phyloP scores from a whole-genome alignment of 2,329 filamentous ascomycete genomes.

The Penicillium hesseltinei region DNA sequence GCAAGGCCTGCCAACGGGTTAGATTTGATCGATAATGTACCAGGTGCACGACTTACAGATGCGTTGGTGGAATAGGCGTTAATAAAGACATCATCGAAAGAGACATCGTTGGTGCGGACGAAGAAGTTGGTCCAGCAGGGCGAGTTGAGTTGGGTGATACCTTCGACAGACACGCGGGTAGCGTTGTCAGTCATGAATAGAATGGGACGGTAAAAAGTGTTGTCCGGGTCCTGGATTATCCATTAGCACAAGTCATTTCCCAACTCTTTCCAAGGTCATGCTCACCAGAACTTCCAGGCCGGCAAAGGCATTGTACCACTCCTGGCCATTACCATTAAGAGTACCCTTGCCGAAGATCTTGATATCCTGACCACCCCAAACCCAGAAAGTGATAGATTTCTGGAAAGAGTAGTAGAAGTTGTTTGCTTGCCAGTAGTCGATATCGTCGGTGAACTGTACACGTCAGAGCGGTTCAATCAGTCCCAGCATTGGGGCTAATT shows the following conservation, averaged over 20 bases:
- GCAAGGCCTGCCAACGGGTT: slow-evolving; percentile 37
- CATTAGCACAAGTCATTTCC: not conserved
- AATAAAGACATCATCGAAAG: slow-evolving; percentile 55
- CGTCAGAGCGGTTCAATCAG: slow-evolving; percentile 7
- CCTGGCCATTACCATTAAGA: slow-evolving; percentile 57
- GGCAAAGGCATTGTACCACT: slow-evolving; percentile 52
- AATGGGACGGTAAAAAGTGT: slow-evolving; percentile 58
- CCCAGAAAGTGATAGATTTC: slow-evolving; percentile 61
- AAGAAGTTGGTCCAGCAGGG: slow-evolving; percentile 66
- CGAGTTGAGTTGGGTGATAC: slow-evolving; percentile 60
- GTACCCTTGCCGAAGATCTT: slow-evolving; percentile 58
- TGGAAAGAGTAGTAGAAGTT: slow-evolving; percentile 53
- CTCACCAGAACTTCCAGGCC: slow-evolving; percentile 39
- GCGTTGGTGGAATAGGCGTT: slow-evolving; percentile 54
- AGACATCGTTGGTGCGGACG: slow-evolving; percentile 56
- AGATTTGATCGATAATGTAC: not conserved
- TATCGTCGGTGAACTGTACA: slow-evolving; percentile 46
- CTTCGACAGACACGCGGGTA: slow-evolving; percentile 57
- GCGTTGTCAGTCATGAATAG: slow-evolving; percentile 62
- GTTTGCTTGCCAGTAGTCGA: slow-evolving; percentile 51
- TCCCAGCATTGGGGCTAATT: not conserved
- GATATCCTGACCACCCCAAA: slow-evolving; percentile 62
- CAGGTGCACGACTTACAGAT: slow-evolving; percentile 25
- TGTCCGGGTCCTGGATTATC: slow-evolving; percentile 46
- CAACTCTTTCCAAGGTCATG: not conserved